Evolutionary conservation across 768 basidiomycete genomes (phyloP), one percentile per base, ranked within the genome.

Genomic region (Leccinum boreale): DNA sequence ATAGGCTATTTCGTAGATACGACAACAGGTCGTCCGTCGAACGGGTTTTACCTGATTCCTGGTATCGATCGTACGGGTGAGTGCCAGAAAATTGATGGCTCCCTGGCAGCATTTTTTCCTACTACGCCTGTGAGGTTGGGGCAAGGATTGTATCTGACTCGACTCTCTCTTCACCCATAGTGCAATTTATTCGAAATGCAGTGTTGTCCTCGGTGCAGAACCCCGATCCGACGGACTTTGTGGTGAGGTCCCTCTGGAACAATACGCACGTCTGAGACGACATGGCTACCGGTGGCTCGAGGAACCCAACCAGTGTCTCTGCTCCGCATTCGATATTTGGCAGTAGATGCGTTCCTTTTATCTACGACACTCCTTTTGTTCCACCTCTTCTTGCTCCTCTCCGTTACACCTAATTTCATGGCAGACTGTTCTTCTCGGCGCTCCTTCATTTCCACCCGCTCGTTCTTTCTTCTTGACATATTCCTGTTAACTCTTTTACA

Each of bases 11-110:
- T 85, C 63, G 67, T 78, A 36, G 81, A 84, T 59, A 67, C 63
- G 21, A 52, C 58, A 6, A 82, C 77, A 0, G 74, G 73, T 0
- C 23, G 70, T 4, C 79, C 81, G 0, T 68, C 72, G 14, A 84
- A 85, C 56, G 83, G 80, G 3, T 84, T 82, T 66, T 82, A 79
- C 66, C 76, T 85, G n/a, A 61, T 84, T 26, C 84, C 84, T 2
- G 81, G 81, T 0, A 75, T 77, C 17, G 78, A 80, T 50, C 78
- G 78, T 17, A 83, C 77, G 14, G 63, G 83, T 83, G 65, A 64
- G 79, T 33, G 53, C 11, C 11, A 33, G 46, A 14, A 49, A 29
- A 39, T 31, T 3, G 12, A 33, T 33, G 31, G 5, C 31, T 6
- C 8, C 35, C 24, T 42, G 50, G 23, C 26, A 39, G 21, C 10